phyloP scores from a whole-genome alignment of 2,329 filamentous ascomycete species.

The Stachybotrys echinatus region DNA sequence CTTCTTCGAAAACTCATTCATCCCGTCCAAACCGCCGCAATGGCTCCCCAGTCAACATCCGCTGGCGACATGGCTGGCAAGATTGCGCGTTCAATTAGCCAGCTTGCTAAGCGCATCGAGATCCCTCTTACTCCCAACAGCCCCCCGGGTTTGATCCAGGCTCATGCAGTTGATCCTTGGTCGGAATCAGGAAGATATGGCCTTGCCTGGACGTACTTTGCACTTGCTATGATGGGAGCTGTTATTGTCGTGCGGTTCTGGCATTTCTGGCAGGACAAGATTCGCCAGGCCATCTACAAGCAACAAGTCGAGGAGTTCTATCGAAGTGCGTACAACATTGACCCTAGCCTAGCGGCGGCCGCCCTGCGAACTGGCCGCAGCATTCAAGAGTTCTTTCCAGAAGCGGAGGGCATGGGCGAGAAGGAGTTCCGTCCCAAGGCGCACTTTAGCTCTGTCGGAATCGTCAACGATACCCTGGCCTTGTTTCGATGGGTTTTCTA shows the following conservation, averaged over 20 bases:
- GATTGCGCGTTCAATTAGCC: slow-evolving; percentile 26
- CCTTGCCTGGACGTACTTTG: slow-evolving; percentile 84
- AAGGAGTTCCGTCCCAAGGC: slow-evolving; percentile 58
- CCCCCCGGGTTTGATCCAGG: slow-evolving; percentile 56
- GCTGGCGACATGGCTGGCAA: slow-evolving; percentile 25
- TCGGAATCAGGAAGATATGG: slow-evolving; percentile 78
- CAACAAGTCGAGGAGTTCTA: slow-evolving; percentile 68
- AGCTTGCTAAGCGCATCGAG: slow-evolving; percentile 49
- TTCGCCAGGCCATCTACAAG: slow-evolving; percentile 83
- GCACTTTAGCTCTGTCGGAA: slow-evolving; percentile 68
- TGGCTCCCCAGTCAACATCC: slow-evolving; percentile 32
- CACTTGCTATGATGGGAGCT: slow-evolving; percentile 62
- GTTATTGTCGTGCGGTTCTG: slow-evolving; percentile 71
- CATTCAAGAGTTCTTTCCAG: slow-evolving; percentile 71
- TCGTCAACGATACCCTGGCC: slow-evolving; percentile 75
- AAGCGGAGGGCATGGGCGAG: slow-evolving; percentile 51
- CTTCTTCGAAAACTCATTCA: background rate
- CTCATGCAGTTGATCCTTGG: slow-evolving; percentile 71
- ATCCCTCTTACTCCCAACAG: slow-evolving; percentile 57
- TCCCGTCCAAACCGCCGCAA: slow-evolving; percentile 18
- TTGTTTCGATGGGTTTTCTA: slow-evolving; percentile 86
- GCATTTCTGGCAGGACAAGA: slow-evolving; percentile 90
- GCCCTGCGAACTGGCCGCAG: slow-evolving; percentile 43
- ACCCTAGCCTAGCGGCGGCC: slow-evolving; percentile 40
- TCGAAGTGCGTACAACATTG: slow-evolving; percentile 44